Evolutionary conservation across 192 early-diverging fungal genomes (phyloP).

Genomic region (Rhizoclosmatium globosum): DNA sequence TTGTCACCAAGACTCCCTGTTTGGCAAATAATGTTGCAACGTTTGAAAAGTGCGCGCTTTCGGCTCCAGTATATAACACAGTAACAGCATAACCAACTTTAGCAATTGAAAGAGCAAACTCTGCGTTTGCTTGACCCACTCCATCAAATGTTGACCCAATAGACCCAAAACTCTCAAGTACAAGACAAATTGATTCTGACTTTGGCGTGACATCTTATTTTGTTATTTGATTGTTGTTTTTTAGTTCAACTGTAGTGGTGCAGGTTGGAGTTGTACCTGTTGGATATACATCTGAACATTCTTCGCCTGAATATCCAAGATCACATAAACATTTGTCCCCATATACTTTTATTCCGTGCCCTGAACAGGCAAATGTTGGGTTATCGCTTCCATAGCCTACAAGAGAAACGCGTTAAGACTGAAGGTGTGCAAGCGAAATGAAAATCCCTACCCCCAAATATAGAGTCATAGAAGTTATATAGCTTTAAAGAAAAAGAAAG

Average conservation of each 20-base stretch:
- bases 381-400: constrained; percentile 36
- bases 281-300: constrained; percentile 29
- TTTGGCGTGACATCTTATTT: not conserved
- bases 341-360: constrained; percentile 40
- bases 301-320: constrained; percentile 36
- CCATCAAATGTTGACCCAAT: constrained; percentile 31
- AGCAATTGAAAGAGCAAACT: constrained; percentile 35
- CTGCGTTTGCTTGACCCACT: constrained; percentile 13
- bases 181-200: constrained; percentile 39
- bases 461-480: constrained; percentile 22
- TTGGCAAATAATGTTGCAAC: constrained; percentile 17
- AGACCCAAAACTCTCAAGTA: constrained; percentile 41
- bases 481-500: constrained; percentile 5
- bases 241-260: not conserved
- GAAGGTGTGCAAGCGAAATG: not conserved
- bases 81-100: constrained; percentile 34
- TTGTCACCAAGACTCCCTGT: constrained; percentile 34
- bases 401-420: not conserved
- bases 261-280: not conserved
- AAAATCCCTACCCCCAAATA: constrained; percentile 31
- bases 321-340: constrained; percentile 47
- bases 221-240: not conserved
- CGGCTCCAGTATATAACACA: constrained; percentile 39
- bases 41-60: constrained; percentile 33
- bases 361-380: constrained; percentile 35